Conservation (phyloP, 2,329 filamentous ascomycete species). For the Alternaria rosae region DNA sequence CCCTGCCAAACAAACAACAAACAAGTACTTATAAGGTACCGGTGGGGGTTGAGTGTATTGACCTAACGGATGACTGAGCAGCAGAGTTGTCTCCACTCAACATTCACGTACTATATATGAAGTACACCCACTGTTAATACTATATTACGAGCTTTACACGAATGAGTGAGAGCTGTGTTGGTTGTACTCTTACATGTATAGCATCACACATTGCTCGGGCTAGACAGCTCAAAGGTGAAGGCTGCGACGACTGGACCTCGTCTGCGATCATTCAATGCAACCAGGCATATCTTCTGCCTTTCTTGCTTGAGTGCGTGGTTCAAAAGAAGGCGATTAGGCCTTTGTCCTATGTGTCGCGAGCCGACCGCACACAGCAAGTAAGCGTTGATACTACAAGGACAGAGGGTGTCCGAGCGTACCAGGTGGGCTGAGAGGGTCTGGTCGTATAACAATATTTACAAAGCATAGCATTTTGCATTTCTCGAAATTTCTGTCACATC, state of each 20-base stretch:
- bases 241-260: not conserved
- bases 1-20: not conserved
- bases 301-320: conserved; percentile 9
- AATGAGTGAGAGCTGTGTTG: not conserved
- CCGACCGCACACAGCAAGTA: not conserved
- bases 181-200: not conserved
- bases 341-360: conserved; percentile 9
- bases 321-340: not conserved
- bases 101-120: not conserved
- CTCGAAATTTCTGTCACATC: too few species aligned
- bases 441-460: not conserved
- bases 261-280: not conserved
- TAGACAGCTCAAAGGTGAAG: not conserved
- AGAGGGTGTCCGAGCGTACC: not conserved
- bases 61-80: conserved; percentile 21
- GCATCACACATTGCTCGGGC: not conserved
- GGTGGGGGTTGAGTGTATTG: conserved; percentile 14
- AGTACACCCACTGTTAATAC: not conserved
- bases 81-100: not conserved
- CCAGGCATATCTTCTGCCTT: conserved; percentile 3
- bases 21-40: not conserved
- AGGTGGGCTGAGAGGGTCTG: not conserved
- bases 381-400: not conserved
- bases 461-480: not conserved
- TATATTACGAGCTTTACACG: not conserved